phyloP scores from a whole-genome alignment of 2,329 filamentous ascomycete species.

The Fusarium proliferatum region DNA sequence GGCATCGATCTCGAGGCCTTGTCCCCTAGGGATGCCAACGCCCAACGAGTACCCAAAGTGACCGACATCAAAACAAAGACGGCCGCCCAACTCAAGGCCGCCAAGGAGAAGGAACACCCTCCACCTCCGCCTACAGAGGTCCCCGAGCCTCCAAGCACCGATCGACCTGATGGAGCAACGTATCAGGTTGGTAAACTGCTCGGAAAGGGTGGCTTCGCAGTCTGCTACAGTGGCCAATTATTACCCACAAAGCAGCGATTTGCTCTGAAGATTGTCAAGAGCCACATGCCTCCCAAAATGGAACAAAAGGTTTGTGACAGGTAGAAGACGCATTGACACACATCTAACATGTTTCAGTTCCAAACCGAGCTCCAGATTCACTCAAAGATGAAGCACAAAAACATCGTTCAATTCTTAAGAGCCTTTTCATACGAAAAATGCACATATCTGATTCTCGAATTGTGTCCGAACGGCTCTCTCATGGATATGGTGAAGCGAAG shows the following conservation, averaged over 20 bases:
- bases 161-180: conserved; percentile 75
- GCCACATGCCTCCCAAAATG: conserved; percentile 84
- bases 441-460: conserved; percentile 93
- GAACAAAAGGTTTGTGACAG: conserved; percentile 78
- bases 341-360: conserved; percentile 59
- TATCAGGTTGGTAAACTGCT: conserved; percentile 81
- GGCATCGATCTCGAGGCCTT: conserved; percentile 70
- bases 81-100: conserved; percentile 64
- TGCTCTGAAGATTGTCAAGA: conserved; percentile 86
- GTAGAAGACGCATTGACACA: background rate
- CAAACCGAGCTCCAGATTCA: conserved; percentile 95
- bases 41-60: conserved; percentile 62
- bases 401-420: conserved; percentile 94
- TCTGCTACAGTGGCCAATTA: conserved; percentile 79
- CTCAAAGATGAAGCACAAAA: conserved; percentile 95
- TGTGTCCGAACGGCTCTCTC: conserved; percentile 94
- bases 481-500: conserved; percentile 98
- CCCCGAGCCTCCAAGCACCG: conserved; percentile 71
- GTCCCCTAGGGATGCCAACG: conserved; percentile 73
- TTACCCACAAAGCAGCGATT: conserved; percentile 74
- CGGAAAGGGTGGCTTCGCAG: conserved; percentile 85
- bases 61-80: conserved; percentile 64
- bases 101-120: conserved; percentile 74
- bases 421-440: conserved; percentile 90
- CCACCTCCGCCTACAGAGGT: conserved; percentile 71